Evolutionary conservation across 345 rosid species (phyloP), one percentile per base, ranked within the genome.

Genomic region (Stellera chamaejasme): DNA sequence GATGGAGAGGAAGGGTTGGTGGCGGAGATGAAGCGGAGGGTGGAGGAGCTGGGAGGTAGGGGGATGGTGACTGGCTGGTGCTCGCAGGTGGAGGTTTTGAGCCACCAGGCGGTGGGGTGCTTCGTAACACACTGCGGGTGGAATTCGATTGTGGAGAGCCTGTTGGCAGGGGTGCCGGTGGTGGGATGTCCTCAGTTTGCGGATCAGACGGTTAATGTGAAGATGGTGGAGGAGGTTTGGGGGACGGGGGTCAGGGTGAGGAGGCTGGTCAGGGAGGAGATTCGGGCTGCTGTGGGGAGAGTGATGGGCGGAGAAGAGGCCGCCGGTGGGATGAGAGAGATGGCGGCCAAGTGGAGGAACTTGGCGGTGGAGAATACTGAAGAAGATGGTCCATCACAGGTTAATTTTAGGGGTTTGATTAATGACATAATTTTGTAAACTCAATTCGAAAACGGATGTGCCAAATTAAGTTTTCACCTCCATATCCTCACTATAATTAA

Each of bases 41-140:
- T 13, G 13, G 16, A 60, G 45, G 14, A 25, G 15, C 59, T 56
- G 11, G 65, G 60, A 48, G 54, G 52, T 4, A 32, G 8, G 44
- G 78, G 79, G 43, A 50, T 56, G 70, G 66, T 74, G 10, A 72
- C 71, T 12, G 67, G 69, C 2, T 77, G 79, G 82, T 77, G 79
- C 50, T 65, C 69, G 6, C 82, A 77, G 23, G 65, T 77, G 16
- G 74, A 74, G 67, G 77, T 77, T 13, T 15, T 77, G 50, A 65
- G 66, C 6, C 79, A 77, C 53, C 60, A 45, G 0, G 57, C 76
- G 3, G 13, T 67, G 0, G 82, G 79, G 25, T 77, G 82, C 47
- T 74, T 77, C 48, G n/a, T 77, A 27, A 68, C 76, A 19, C 82
- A 77, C 46, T 77, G 82, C 2, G 76, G 81, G 7, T 77, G 81